These are phyloP conservation scores for Globisporangium uncinulatum DNA, from an alignment of 352 stramenopile genomes.

Conservation along the genomic window DNA sequence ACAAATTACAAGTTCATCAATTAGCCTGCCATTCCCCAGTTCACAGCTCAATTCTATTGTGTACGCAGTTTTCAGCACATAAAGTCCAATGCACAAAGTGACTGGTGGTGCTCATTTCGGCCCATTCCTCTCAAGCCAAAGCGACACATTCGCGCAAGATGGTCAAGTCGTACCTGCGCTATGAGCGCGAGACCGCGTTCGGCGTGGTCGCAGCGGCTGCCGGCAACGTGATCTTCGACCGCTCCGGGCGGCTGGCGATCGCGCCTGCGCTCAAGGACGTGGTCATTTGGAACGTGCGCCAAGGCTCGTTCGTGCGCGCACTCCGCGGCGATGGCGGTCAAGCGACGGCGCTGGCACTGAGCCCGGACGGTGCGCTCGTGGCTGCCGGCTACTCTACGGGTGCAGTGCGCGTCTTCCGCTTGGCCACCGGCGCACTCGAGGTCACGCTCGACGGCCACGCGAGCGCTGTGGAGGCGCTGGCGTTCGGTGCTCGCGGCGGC, in stretches of 20 bases:
- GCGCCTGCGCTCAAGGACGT: constrained; percentile 87
- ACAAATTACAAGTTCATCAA: no score
- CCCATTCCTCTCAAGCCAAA: not conserved
- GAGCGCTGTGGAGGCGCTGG: constrained; percentile 64
- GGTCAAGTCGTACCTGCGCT: constrained; percentile 94
- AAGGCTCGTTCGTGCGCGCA: constrained; percentile 78
- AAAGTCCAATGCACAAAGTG: constrained; percentile 15
- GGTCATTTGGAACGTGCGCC: constrained; percentile 90
- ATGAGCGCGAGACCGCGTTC: constrained; percentile 86
- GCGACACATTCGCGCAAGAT: constrained; percentile 17
- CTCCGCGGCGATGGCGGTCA: constrained; percentile 53
- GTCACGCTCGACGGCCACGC: constrained; percentile 90
- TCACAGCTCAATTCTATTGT: no score
- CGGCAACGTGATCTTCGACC: constrained; percentile 87
- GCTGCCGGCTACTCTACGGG: constrained; percentile 84
- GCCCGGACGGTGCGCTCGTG: constrained; percentile 69
- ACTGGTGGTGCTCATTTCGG: not conserved
- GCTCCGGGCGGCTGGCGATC: constrained; percentile 81
- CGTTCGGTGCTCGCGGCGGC: constrained; percentile 50
- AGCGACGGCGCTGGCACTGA: constrained; percentile 74
- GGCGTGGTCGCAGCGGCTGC: constrained; percentile 87
- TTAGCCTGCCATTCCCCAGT: no score
- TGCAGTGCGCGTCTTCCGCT: constrained; percentile 69
- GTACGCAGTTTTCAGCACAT: not conserved
- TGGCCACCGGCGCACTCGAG: constrained; percentile 67